Conservation (phyloP, 148 eudicot species). For the Silene latifolia region DNA sequence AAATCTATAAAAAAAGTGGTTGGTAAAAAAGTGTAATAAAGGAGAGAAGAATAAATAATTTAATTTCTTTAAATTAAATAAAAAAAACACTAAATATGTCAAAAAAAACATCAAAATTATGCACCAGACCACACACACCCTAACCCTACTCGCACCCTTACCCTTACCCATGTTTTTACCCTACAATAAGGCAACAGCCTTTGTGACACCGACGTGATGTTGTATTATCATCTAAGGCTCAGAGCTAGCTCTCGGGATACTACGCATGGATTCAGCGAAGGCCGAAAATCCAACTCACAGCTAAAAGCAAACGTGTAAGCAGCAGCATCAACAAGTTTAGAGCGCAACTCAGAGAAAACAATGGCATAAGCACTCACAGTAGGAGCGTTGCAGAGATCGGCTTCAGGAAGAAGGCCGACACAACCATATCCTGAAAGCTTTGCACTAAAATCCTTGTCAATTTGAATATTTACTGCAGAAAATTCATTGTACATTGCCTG, state of each 20-base stretch:
- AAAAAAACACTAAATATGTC: no score
- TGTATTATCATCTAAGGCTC: not conserved
- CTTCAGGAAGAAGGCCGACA: conserved; percentile 64
- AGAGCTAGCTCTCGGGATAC: not conserved
- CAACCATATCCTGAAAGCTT: conserved; percentile 98
- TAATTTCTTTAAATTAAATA: no score
- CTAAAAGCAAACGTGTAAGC: not conserved
- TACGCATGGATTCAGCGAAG: not conserved
- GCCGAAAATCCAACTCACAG: not conserved
- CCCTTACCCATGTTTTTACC: not conserved
- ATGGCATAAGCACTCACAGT: conserved; percentile 50
- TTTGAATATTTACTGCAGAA: conserved; percentile 87
- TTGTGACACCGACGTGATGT: not conserved
- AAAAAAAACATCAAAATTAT: no score
- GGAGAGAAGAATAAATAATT: no score
- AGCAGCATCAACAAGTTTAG: not conserved
- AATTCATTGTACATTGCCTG: conserved; percentile 97
- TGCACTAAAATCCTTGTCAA: conserved; percentile 90
- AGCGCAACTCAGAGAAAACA: not conserved
- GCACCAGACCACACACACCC: no score
- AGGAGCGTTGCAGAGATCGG: conserved; percentile 45
- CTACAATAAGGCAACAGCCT: not conserved
- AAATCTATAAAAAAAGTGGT: no score
- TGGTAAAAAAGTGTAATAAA: no score
- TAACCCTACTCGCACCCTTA: no score